phyloP scores from a whole-genome alignment of 2,329 filamentous ascomycete species.

The Ascochyta lentis region DNA sequence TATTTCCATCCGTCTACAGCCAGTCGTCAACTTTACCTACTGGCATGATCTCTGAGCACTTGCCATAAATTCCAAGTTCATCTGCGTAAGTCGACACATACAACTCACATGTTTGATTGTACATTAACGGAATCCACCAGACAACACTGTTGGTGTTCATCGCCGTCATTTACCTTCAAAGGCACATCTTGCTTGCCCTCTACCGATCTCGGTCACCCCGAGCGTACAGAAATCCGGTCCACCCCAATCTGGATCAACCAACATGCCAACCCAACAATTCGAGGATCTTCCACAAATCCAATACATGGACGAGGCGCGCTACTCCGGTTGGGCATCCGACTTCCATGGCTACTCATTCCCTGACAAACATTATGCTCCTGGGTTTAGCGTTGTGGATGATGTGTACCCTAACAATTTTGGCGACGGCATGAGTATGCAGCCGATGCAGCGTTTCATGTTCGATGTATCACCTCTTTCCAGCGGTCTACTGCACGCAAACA shows the following conservation, averaged over 20 bases:
- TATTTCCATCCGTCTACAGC: slow-evolving; percentile 10
- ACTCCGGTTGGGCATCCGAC: slow-evolving; percentile 14
- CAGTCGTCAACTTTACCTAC: slow-evolving; percentile 16
- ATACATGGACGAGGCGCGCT: slow-evolving; percentile 30
- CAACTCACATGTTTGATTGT: background rate
- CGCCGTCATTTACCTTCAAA: background rate
- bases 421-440: slow-evolving; percentile 32
- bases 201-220: slow-evolving; percentile 1
- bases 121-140: background rate
- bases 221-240: slow-evolving; percentile 6
- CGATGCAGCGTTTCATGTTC: slow-evolving; percentile 46
- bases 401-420: slow-evolving; percentile 26
- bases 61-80: slow-evolving; percentile 2
- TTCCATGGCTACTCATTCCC: background rate
- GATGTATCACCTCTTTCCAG: slow-evolving; percentile 36
- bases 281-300: slow-evolving; percentile 42
- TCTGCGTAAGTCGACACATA: background rate
- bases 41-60: background rate
- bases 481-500: slow-evolving; percentile 39
- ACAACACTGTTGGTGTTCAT: background rate
- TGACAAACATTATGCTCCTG: slow-evolving; percentile 22
- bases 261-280: slow-evolving; percentile 35
- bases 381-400: slow-evolving; percentile 23
- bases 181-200: background rate
- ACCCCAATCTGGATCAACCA: slow-evolving; percentile 1